These are phyloP conservation scores for Penicillium verrucosum DNA, from an alignment of 2,329 filamentous ascomycete genomes.

Conservation along the genomic window DNA sequence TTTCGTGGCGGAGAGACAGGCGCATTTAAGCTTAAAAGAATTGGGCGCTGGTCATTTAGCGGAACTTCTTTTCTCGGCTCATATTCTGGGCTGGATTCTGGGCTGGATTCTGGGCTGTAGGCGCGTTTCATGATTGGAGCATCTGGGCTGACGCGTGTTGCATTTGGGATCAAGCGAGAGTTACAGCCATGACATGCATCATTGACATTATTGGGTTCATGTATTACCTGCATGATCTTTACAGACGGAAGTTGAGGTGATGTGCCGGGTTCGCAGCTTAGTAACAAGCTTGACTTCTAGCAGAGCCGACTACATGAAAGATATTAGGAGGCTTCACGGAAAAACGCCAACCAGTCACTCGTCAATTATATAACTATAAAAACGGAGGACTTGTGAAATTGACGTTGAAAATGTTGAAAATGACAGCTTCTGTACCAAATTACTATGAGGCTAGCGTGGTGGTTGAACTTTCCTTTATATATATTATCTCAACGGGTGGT, in stretches of 20 bases:
- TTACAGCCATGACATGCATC: background rate
- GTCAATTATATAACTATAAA: too few species aligned
- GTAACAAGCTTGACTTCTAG: background rate
- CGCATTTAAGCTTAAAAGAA: slow-evolving; percentile 18
- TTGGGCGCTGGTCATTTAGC: background rate
- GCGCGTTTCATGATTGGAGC: slow-evolving; percentile 16
- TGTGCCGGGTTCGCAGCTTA: background rate
- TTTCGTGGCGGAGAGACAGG: slow-evolving; percentile 31
- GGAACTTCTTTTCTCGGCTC: background rate
- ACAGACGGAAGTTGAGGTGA: background rate
- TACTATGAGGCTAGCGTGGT: background rate
- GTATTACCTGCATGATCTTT: background rate
- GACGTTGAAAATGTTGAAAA: too few species aligned
- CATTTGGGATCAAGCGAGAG: background rate
- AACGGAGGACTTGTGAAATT: too few species aligned
- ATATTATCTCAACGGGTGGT: too few species aligned
- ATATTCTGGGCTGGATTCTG: background rate
- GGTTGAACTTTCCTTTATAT: too few species aligned
- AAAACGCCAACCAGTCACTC: too few species aligned
- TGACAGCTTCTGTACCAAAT: too few species aligned
- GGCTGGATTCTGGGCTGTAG: slow-evolving; percentile 7
- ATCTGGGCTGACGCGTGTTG: too few species aligned
- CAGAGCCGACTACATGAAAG: background rate
- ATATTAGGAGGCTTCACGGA: too few species aligned
- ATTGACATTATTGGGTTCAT: background rate